Percentiles rank a stretch among this genome's conserved stretches.
Evolutionary conservation across 257 asterid genomes (phyloP).

Genomic region (Solanum appendiculatum): DNA sequence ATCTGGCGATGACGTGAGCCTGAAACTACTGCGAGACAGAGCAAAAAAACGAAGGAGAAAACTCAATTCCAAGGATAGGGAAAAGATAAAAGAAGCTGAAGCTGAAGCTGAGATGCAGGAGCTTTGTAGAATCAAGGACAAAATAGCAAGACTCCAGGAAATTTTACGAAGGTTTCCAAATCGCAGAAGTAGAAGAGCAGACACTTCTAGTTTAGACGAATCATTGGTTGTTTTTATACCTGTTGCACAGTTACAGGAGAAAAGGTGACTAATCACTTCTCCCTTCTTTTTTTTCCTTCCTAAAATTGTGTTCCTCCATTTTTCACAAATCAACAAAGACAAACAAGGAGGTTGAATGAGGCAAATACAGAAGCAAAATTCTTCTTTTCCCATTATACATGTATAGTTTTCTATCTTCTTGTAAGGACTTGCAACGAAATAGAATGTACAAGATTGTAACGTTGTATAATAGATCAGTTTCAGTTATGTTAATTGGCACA

Average conservation of each 20-base stretch:
- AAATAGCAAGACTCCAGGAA: conserved; percentile 46
- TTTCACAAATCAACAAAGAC: neutral
- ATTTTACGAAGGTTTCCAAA: conserved; percentile 34
- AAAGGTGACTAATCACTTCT: conserved; percentile 22
- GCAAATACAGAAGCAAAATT: neutral
- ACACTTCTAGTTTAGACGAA: conserved; percentile 16
- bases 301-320: neutral
- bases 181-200: conserved; percentile 17
- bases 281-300: neutral
- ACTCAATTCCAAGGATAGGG: conserved; percentile 20
- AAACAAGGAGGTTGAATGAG: neutral
- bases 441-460: neutral
- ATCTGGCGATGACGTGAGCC: conserved; percentile 65
- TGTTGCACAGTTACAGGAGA: conserved; percentile 71
- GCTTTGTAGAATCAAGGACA: conserved; percentile 66
- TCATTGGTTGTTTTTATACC: conserved; percentile 52
- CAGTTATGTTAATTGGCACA: neutral
- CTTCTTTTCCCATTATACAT: neutral
- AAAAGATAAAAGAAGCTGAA: conserved; percentile 32
- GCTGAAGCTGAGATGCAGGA: conserved; percentile 69
- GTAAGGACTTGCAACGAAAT: neutral
- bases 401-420: neutral
- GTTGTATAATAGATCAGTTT: neutral
- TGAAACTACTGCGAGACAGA: conserved; percentile 54
- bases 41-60: conserved; percentile 55